Evolutionary conservation across 208 protist species (phyloP), one percentile per base, ranked within the genome.

Genomic region (Leishmania guyanensis): DNA sequence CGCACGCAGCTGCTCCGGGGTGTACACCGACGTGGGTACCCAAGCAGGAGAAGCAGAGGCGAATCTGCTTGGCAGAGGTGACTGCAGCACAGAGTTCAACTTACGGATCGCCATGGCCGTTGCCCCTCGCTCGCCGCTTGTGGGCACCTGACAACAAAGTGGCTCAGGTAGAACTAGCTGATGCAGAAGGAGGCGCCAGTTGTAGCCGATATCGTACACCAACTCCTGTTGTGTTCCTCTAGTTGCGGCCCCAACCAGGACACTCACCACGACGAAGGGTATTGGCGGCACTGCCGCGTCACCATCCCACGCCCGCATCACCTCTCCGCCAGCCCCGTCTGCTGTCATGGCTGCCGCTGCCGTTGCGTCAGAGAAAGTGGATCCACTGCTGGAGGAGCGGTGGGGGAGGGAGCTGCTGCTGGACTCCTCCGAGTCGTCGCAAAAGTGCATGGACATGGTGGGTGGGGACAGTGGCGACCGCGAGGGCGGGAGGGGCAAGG

Each of bases 161-260:
- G 58, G 51, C 50, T 33, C 53, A 17, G 85, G 85, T 2, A 88
- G 78, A 66, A 85, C 74, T n/a, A 85, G 75, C n/a, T 53, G 78
- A 53, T 88, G 85, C 29, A 85, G 65, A 46, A 88, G 39, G 0
- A 72, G 75, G 5, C 82, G 73, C 74, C 82, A 81, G 66, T 69
- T 69, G 71, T 75, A 60, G 70, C 70, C 70, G 33, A 84, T 62
- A 22, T 43, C n/a, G 46, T 85, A 86, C 9, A 71, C 6, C 50
- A 82, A 56, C 65, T 81, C 75, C 1, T 76, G 72, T 74, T 86
- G 84, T 6, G 39, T 54, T 10, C 68, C 73, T 2, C 70, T 75
- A 17, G 82, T 86, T n/a, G 76, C 62, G 5, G 81, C 84, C 12
- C 87, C 81, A 22, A 90, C 60, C 62, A 87, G 53, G 39, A 90